Conservation (phyloP, 1,284 basidiomycete species). For the Tremellales sp. region DNA sequence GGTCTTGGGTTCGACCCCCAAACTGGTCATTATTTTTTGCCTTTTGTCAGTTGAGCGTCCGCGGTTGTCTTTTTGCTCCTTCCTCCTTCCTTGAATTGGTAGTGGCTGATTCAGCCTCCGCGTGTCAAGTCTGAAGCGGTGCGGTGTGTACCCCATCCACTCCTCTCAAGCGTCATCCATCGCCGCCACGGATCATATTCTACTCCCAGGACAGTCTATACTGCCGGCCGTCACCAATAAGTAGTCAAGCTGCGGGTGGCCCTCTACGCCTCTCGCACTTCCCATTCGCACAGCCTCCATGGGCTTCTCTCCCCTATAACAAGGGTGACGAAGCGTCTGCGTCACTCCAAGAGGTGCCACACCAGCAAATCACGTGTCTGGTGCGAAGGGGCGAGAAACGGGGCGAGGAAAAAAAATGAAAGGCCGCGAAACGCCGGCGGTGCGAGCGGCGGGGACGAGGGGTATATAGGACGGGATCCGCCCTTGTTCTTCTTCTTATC, state of each 20-base stretch:
- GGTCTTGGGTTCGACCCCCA: conserved; percentile 23
- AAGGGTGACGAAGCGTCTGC: too few relatives aligned
- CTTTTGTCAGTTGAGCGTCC: too few relatives aligned
- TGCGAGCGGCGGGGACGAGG: not conserved
- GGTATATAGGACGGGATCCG: not conserved
- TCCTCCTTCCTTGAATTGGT: not conserved
- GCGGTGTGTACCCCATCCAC: too few relatives aligned
- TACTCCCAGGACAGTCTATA: too few relatives aligned
- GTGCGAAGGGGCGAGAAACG: not conserved
- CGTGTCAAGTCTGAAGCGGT: not conserved
- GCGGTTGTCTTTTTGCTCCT: not conserved
- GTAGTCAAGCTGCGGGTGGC: too few relatives aligned
- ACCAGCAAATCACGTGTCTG: not conserved
- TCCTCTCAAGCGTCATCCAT: too few relatives aligned
- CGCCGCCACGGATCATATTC: too few relatives aligned
- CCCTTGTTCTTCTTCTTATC: conserved; percentile 19
- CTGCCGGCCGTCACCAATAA: too few relatives aligned
- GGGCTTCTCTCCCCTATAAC: too few relatives aligned
- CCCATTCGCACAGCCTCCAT: too few relatives aligned
- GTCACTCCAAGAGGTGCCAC: too few relatives aligned
- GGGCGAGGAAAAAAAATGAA: not conserved
- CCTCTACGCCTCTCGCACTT: too few relatives aligned
- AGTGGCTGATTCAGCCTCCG: not conserved
- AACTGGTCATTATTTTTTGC: conserved; percentile 11
- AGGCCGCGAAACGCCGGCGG: not conserved